Evolutionary conservation across 2,329 filamentous ascomycete genomes (phyloP).

Genomic region (Trichophyton simii): DNA sequence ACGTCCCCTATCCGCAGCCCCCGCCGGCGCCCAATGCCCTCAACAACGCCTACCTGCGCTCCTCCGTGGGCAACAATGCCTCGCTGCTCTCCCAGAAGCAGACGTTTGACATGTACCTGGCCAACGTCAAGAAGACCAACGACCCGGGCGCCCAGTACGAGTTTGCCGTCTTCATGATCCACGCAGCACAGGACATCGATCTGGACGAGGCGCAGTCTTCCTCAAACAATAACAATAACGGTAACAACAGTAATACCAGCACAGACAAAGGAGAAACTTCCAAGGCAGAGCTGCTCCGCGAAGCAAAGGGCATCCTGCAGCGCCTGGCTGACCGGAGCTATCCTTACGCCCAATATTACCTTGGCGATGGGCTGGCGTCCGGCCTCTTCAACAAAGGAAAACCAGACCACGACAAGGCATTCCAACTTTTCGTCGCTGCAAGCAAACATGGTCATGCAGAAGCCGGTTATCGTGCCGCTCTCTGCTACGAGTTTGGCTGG

Average conservation of each 20-base stretch:
- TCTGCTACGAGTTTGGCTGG: constrained; percentile 98
- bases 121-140: constrained; percentile 94
- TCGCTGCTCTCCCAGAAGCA: constrained; percentile 83
- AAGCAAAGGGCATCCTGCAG: constrained; percentile 82
- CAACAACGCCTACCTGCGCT: constrained; percentile 70
- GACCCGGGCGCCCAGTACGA: constrained; percentile 86
- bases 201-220: neutral
- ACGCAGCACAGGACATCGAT: constrained; percentile 48
- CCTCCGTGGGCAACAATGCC: constrained; percentile 73
- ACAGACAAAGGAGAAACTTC: constrained; percentile 34
- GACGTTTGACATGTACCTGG: constrained; percentile 93
- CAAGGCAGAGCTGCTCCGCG: constrained; percentile 57
- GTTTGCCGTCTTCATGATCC: constrained; percentile 88
- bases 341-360: constrained; percentile 95
- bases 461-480: constrained; percentile 79
- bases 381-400: constrained; percentile 92
- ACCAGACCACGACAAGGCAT: constrained; percentile 80
- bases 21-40: constrained; percentile 51
- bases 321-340: constrained; percentile 76
- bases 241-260: neutral
- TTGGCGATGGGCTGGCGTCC: constrained; percentile 86
- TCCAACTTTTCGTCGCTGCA: constrained; percentile 81
- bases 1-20: constrained; percentile 68
- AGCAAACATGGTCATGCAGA: constrained; percentile 96
- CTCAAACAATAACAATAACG: neutral